phyloP scores from a whole-genome alignment of 192 early-diverging fungal genomes.

The Haplosporangium gracile region DNA sequence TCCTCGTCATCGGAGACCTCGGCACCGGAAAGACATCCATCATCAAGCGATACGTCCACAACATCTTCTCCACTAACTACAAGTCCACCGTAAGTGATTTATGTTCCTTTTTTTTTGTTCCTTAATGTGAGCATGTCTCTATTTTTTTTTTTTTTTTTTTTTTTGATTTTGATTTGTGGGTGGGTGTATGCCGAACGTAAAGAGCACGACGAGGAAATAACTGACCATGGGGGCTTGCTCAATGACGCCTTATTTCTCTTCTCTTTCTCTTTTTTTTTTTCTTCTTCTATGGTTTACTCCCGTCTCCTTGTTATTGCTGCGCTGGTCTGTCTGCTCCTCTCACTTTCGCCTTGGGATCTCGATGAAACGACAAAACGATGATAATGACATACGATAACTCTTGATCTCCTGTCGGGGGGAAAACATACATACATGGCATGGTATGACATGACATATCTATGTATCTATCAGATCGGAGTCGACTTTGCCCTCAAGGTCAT shows the following conservation, averaged over 20 bases:
- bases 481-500: slow-evolving; percentile 74
- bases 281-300: not conserved
- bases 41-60: slow-evolving; percentile 72
- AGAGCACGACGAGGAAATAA: not conserved
- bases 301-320: not conserved
- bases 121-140: not conserved
- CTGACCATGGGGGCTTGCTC: not conserved
- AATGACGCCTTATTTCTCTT: not conserved
- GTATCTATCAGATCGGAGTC: slow-evolving; percentile 66
- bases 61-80: slow-evolving; percentile 68
- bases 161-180: not conserved
- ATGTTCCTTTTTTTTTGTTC: not conserved
- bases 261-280: slow-evolving; percentile 11
- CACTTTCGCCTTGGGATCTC: not conserved
- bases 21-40: slow-evolving; percentile 73
- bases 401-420: not conserved
- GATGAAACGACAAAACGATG: not conserved
- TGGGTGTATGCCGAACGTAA: not conserved
- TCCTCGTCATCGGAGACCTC: slow-evolving; percentile 72
- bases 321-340: not conserved
- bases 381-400: not conserved
- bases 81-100: slow-evolving; percentile 66
- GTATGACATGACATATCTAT: not conserved
- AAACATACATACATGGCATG: no score
- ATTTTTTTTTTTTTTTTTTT: not conserved